Evolutionary conservation across 2,329 filamentous ascomycete species (phyloP).

Genomic region (Dactylellina drechsleri): DNA sequence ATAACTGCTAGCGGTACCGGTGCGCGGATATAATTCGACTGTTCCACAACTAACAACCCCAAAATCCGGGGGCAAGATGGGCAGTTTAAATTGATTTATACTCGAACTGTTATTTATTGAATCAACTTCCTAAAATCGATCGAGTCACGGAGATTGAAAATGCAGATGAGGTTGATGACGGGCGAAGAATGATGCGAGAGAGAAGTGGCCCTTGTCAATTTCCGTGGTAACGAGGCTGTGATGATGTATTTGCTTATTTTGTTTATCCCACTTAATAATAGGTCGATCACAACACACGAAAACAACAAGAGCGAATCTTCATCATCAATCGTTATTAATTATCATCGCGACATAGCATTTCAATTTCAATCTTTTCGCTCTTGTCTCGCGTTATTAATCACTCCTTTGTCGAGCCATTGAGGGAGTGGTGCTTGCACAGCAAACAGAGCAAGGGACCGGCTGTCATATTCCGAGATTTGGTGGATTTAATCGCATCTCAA

Average conservation of each 20-base stretch:
- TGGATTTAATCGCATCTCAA: neutral
- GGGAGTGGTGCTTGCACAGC: neutral
- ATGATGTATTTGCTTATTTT: conserved; percentile 9
- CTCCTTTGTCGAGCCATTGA: too few relatives aligned
- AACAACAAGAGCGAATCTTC: neutral
- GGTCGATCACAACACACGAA: conserved; percentile 9
- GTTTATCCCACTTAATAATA: conserved; percentile 52
- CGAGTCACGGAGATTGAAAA: too few relatives aligned
- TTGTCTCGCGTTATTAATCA: neutral
- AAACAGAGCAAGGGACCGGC: conserved; percentile 35
- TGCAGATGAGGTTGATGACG: too few relatives aligned
- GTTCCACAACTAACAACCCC: too few relatives aligned
- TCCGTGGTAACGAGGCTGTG: conserved; percentile 53
- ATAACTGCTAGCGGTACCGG: too few relatives aligned
- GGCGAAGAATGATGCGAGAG: neutral
- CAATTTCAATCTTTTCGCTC: neutral
- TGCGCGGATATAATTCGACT: too few relatives aligned
- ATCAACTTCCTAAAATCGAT: too few relatives aligned
- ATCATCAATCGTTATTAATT: neutral
- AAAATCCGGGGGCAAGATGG: too few relatives aligned
- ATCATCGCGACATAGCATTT: conserved; percentile 30
- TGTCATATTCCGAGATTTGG: neutral
- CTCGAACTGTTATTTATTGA: too few relatives aligned
- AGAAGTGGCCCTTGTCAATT: conserved; percentile 22
- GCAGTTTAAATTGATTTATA: too few relatives aligned